phyloP scores from a whole-genome alignment of 169 alveolate species.

The Plasmodium blacklocki region DNA sequence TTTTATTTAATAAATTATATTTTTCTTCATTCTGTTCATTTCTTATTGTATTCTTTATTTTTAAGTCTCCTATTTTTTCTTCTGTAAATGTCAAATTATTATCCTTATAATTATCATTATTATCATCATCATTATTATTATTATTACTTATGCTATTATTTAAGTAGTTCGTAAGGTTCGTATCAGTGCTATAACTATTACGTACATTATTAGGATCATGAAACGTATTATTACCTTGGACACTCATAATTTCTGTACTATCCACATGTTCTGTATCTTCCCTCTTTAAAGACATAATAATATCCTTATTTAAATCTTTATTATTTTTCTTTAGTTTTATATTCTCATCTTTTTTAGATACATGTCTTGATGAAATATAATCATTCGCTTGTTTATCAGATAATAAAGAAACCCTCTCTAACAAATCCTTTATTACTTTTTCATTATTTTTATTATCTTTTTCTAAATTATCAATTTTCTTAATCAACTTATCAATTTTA shows the following conservation, averaged over 20 bases:
- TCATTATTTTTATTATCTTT: conserved; percentile 77
- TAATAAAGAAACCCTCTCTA: not conserved
- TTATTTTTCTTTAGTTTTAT: not conserved
- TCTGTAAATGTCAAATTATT: not conserved
- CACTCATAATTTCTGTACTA: too few species aligned
- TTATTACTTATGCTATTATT: not conserved
- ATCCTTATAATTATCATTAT: not conserved
- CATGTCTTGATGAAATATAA: not conserved
- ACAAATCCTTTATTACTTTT: conserved; percentile 17
- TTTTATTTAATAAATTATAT: conserved; percentile 7
- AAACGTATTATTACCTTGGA: too few species aligned
- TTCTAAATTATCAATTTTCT: conserved; percentile 78
- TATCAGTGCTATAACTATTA: too few species aligned
- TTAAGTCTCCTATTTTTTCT: not conserved
- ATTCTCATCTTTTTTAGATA: not conserved
- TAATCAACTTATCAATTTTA: conserved; percentile 77
- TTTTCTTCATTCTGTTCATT: not conserved
- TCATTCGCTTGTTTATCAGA: conserved; percentile 3
- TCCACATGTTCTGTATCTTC: too few species aligned
- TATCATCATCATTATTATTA: not conserved
- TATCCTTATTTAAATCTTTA: too few species aligned
- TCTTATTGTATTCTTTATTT: not conserved
- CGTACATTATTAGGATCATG: too few species aligned
- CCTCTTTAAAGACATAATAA: too few species aligned
- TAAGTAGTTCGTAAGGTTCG: too few species aligned